Base-by-base conservation (phyloP, 441 rosid species). In the Populus tomentosa region DNA sequence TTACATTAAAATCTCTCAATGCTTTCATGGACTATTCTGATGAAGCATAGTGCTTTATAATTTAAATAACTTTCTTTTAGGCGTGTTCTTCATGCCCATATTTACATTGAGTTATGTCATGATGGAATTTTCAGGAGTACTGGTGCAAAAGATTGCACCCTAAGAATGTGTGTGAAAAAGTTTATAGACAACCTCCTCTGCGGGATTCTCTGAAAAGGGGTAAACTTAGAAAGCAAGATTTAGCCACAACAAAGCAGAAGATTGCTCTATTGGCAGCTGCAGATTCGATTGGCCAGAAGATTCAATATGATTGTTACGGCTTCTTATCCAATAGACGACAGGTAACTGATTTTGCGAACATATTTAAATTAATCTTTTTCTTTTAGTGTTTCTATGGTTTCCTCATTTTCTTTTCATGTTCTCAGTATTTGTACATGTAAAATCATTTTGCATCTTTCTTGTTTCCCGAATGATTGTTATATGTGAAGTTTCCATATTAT, bases 71-170 rank as follows among this genome's bases (percentile, higher is more conserved):
- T 75, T 40, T 64, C 62, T 74, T 33, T 33, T 40, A 70, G 18
- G 56, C 9, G 4, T 24, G 30, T 64, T 30, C 76, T 53, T 78
- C 63, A 75, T 32, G n/a, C 61, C 71, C 53, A 20, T 66, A 53
- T 75, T 78, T 46, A 23, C 71, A n/a, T 77, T 73, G 67, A 64
- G 66, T 71, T 71, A 38, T 76, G 62, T 56, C 42, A 35, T 78
- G 36, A 35, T 82, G 86, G 64, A 75, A 70, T 59, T 84, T 84
- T 74, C 89, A 95, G 99, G 98, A 94, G 84, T 94, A 91, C 82
- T 97, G 99, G 99, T 97, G 99, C 92, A 97, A 94, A 87, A 90
- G 98, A 85, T 81, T 87, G 89, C 99, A 97, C 77, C 99, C 99
- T 21, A 94, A 97, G 85, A 83, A 89, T 80, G 99, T 97, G 5